phyloP scores from a whole-genome alignment of 2,329 filamentous ascomycete genomes.

The Stagonosporopsis rhizophila region DNA sequence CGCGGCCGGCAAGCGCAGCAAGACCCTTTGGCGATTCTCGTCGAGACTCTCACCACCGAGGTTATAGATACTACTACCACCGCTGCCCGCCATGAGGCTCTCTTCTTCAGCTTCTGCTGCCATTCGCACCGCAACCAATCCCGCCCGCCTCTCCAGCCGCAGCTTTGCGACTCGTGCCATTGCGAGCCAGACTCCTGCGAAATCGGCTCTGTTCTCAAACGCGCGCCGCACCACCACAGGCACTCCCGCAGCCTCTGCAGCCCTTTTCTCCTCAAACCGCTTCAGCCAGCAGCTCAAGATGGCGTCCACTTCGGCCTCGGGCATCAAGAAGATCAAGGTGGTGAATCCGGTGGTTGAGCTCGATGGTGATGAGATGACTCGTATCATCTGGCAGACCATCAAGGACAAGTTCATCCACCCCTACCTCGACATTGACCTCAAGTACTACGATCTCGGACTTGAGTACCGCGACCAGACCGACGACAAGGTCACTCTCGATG shows the following conservation, averaged over 20 bases:
- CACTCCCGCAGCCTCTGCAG: conserved; percentile 18
- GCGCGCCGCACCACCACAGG: conserved; percentile 24
- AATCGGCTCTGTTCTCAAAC: conserved; percentile 30
- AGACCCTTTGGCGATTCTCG: conserved; percentile 22
- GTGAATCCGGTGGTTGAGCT: conserved; percentile 99
- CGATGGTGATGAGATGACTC: conserved; percentile 94
- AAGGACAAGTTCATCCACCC: conserved; percentile 98
- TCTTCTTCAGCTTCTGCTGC: conserved; percentile 37
- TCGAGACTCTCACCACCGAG: conserved; percentile 31
- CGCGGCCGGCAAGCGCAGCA: conserved; percentile 36
- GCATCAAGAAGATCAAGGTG: conserved; percentile 99
- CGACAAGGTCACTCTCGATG: conserved; percentile 93
- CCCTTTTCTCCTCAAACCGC: conserved; percentile 5
- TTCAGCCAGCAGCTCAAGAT: conserved; percentile 38
- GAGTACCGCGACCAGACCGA: conserved; percentile 95
- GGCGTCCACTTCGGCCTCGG: conserved; percentile 55
- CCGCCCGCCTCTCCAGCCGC: conserved; percentile 31
- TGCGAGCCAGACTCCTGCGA: conserved; percentile 33
- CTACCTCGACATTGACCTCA: conserved; percentile 96
- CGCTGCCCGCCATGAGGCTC: conserved; percentile 38
- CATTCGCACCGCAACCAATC: conserved; percentile 30
- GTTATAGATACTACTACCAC: conserved; percentile 30
- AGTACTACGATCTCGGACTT: conserved; percentile 95
- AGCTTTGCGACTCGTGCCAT: conserved; percentile 42
- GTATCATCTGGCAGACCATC: conserved; percentile 99